Evolutionary conservation across 495 filamentous ascomycete species (phyloP), one percentile per base, ranked within the genome.

Genomic region (Neurospora sp.): DNA sequence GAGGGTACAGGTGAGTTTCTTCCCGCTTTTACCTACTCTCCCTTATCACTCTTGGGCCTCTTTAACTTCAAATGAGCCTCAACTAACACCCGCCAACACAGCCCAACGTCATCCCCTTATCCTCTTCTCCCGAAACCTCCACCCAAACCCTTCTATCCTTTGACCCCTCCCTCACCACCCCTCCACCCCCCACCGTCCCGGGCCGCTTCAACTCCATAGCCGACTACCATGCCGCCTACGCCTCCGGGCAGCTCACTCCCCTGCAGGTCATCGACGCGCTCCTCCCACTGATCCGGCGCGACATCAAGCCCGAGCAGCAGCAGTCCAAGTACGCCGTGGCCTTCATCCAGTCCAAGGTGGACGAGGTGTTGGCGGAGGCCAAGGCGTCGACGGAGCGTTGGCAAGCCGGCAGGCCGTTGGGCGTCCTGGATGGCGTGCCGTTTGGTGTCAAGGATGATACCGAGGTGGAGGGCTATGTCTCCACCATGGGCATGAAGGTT

Each of bases 371-470:
- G 8, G 85, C 84, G 9, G 91, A 92, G 5, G 94, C 94, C 1
- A 84, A 85, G 74, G 91, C 87, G 10, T 94, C 92, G 1, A 91
- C 92, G 2, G 79, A 85, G 74, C 84, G 94, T 31, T 97, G 91
- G 76, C 86, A 87, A 71, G 83, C 86, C 14, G 91, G 91, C 0
- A 84, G 83, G 68, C 83, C 90, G 16, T 80, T 92, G 0, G 85
- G 91, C 3, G 80, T 91, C 0, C 83, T 98, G 8, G 95, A 97
- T 74, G 95, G 95, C 8, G 87, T 98, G 16, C 94, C 94, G 0
- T 88, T 97, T 61, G 93, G 91, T 1, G 89, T 97, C 68, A 98
- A 94, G 81, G 94, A 97, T 80, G 94, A 98, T 77, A 86, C 90
- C 31, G 88, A 92, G 74, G 83, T 97, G 3, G 85, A 89, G 39